Conservation (phyloP, 805 yeast species). For the Ogataea minuta region DNA sequence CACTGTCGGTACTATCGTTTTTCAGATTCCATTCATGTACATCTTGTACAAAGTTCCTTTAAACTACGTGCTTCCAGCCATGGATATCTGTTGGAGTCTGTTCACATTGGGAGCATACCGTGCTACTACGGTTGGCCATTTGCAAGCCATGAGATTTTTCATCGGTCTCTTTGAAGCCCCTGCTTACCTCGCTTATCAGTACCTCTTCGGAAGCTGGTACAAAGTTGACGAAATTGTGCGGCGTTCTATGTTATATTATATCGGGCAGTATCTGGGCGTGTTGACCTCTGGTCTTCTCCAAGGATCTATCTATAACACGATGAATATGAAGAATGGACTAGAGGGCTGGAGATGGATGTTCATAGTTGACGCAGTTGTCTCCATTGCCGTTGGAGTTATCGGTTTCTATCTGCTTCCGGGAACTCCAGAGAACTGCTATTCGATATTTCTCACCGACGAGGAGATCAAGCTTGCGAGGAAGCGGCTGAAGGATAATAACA, state of each 20-base stretch:
- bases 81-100: slow-evolving; percentile 67
- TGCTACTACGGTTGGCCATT: slow-evolving; percentile 46
- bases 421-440: slow-evolving; percentile 43
- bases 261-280: slow-evolving; percentile 59
- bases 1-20: slow-evolving; percentile 50
- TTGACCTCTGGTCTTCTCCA: slow-evolving; percentile 56
- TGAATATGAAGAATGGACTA: slow-evolving; percentile 20
- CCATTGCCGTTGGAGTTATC: slow-evolving; percentile 38
- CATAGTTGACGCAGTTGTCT: slow-evolving; percentile 46
- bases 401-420: slow-evolving; percentile 44
- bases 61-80: slow-evolving; percentile 48
- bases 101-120: slow-evolving; percentile 56
- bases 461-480: slow-evolving; percentile 47
- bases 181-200: slow-evolving; percentile 58
- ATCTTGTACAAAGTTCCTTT: slow-evolving; percentile 43
- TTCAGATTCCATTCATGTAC: slow-evolving; percentile 49
- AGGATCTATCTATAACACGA: slow-evolving; percentile 32
- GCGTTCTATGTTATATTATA: slow-evolving; percentile 60
- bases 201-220: slow-evolving; percentile 56
- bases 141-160: slow-evolving; percentile 61
- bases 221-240: slow-evolving; percentile 54
- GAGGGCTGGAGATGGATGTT: slow-evolving; percentile 56
- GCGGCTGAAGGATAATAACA: slow-evolving; percentile 35
- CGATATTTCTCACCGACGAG: slow-evolving; percentile 37
- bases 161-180: slow-evolving; percentile 69